Percentiles rank a stretch among this genome's conserved stretches.
These are phyloP conservation scores for Ascochyta viciae-villosae DNA, from an alignment of 2,329 filamentous ascomycete genomes.

Conservation along the genomic window DNA sequence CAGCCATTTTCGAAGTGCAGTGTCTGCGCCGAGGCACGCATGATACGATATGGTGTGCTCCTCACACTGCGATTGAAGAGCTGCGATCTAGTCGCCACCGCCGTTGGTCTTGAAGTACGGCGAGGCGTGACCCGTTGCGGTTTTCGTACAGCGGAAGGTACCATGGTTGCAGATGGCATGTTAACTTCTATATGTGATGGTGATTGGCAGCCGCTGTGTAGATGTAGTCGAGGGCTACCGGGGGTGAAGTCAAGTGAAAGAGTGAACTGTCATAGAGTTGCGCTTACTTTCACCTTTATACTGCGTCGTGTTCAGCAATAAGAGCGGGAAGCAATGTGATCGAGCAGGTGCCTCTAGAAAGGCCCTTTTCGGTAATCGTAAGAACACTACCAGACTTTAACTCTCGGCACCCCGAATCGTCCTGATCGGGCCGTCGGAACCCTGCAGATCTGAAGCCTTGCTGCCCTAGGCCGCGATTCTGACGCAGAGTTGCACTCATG, in stretches of 20 bases:
- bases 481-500: neutral
- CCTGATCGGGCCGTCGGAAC: constrained; percentile 14
- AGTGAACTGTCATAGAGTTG: neutral
- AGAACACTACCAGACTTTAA: constrained; percentile 11
- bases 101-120: constrained; percentile 8
- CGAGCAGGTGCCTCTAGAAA: constrained; percentile 8
- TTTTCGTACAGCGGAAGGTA: constrained; percentile 13
- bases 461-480: neutral
- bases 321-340: constrained; percentile 9
- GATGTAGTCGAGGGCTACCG: neutral
- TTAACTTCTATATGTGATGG: neutral
- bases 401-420: constrained; percentile 14
- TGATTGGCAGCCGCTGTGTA: neutral
- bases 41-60: constrained; percentile 55
- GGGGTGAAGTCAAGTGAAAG: neutral
- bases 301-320: neutral
- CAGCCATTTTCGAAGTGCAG: constrained; percentile 58
- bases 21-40: constrained; percentile 58
- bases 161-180: constrained; percentile 12
- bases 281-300: constrained; percentile 12
- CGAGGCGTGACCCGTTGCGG: constrained; percentile 15
- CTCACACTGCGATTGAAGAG: constrained; percentile 62
- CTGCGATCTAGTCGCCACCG: neutral
- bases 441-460: constrained; percentile 4
- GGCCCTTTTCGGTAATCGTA: constrained; percentile 3